A percentile compares a stretch with the other conserved stretches of the same genome.
Evolutionary conservation across 805 yeast genomes (phyloP).

Genomic region (Yarrowia sp.): DNA sequence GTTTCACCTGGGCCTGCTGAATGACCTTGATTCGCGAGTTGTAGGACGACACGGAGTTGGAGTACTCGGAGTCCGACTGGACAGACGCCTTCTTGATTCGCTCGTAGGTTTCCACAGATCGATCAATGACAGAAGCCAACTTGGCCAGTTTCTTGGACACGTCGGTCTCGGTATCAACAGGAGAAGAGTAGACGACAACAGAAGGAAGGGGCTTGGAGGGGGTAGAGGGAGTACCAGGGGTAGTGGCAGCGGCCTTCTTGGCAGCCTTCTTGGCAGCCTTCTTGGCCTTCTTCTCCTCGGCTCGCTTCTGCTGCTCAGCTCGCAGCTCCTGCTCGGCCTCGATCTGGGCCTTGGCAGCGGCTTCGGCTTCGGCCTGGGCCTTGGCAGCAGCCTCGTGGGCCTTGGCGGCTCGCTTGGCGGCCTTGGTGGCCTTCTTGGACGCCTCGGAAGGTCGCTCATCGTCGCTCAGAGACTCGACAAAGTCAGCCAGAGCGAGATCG

Average conservation of each 20-base stretch:
- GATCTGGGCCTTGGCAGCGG: neutral
- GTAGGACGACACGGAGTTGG: conserved; percentile 40
- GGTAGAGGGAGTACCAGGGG: neutral
- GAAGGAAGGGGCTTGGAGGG: conserved; percentile 32
- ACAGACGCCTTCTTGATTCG: conserved; percentile 25
- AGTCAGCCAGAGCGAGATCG: conserved; percentile 27
- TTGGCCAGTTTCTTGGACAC: conserved; percentile 11
- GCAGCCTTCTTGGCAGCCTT: neutral
- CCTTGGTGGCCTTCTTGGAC: neutral
- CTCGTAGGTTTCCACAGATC: conserved; percentile 35
- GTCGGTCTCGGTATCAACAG: conserved; percentile 17
- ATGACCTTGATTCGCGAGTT: conserved; percentile 45
- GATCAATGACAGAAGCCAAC: neutral
- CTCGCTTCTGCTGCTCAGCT: neutral
- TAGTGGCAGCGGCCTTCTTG: neutral
- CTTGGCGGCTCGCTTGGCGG: conserved; percentile 15
- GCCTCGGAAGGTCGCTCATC: conserved; percentile 4
- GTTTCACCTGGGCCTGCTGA: conserved; percentile 45
- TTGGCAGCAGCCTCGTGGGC: conserved; percentile 12
- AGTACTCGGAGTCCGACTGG: conserved; percentile 38
- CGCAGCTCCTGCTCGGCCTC: conserved; percentile 15
- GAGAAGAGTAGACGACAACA: conserved; percentile 36
- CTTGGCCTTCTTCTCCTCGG: conserved; percentile 5
- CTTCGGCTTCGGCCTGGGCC: conserved; percentile 22
- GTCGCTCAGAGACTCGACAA: conserved; percentile 29